Base-by-base conservation (phyloP, 345 rosid genomes). In the Cardiospermum halicacabum region DNA sequence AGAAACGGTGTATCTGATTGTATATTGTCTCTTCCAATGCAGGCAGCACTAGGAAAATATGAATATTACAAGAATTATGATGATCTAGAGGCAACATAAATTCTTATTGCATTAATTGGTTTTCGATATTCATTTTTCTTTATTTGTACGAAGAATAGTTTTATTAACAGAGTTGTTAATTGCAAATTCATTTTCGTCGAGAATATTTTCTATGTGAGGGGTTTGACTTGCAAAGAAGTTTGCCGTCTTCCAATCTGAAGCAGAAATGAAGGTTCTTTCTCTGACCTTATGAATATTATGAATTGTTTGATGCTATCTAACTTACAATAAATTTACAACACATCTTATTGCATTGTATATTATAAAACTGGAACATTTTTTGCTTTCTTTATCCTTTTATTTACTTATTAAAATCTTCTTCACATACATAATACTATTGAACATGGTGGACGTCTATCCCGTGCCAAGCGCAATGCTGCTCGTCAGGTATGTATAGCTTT, bases 361-460 rank as follows among this genome's bases (percentile, higher is more conserved):
- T 27, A 60, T n/a, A n/a, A n/a, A n/a, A 53, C 18, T 27, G n/a
- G 65, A 36, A 56, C 57, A 22, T 19, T 40, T 10, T 5, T 32
- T 10, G 5, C 58, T 30, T 40, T n/a, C 57, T 63, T 9, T n/a
- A n/a, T n/a, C n/a, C n/a, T n/a, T n/a, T n/a, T n/a, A n/a, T n/a
- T n/a, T n/a, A n/a, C n/a, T n/a, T n/a, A n/a, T n/a, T n/a, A n/a
- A n/a, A n/a, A n/a, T n/a, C 50, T 53, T 42, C 67, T 69, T 58
- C 87, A 94, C 97, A 87, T 96, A 74, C 99, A 95, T 70, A 89
- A 89, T 77, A 65, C 92, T 1, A 76, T 83, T 37, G 99, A 91
- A 71, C 99, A 95, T 81, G 99, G 89, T 28, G 99, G 97, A 53
- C 87, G 76, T 50, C 91, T 91, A 96, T 89, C 99, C 69, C 91